Evolutionary conservation across 2,329 filamentous ascomycete genomes (phyloP), one percentile per base, ranked within the genome.

Genomic region (Chaetomium sp.): DNA sequence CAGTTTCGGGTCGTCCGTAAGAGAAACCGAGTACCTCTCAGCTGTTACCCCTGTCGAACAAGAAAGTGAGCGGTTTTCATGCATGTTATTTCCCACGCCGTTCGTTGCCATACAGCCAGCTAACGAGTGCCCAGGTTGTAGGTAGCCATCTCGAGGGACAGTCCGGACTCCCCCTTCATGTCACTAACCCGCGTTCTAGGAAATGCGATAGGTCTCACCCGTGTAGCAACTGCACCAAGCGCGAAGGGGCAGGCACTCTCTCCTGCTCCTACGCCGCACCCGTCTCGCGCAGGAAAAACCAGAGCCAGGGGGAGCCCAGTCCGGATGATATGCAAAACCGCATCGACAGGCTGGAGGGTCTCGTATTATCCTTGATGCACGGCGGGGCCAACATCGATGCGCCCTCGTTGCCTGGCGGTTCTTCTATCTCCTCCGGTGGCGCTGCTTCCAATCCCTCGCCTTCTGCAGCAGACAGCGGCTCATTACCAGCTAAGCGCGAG

Each of bases 251-350:
- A 70, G 91, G 93, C 77, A 88, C 90, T 16, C 79, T 84, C 62
- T 90, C 91, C 64, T 98, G 94, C 80, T 90, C 90, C 70, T 98
- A 97, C 81, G 93, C 92, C 55, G 84, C 87, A 59, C 89, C 87
- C 45, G 78, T 82, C 35, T 81, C 80, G 60, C 86, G 92, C 71
- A 95, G 92, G 78, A 96, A 92, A 83, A 88, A 81, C 73, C 85
- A 89, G 77, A 85, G 79, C 79, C 86, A 78, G 82, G 84, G 76
- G 66, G 78, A 83, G 71, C 79, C 83, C 62, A 87, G 78, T 71
- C 92, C 94, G 57, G 93, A 97, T 83, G 94, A 97, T 78, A 97
- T 98, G 94, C 94, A 98, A 80, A 96, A 96, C 75, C 90, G 95
- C 76, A 98, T 98, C 79, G 93, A 98, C 81, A 87, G 94, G 72